A percentile compares a stretch with the other conserved stretches of the same genome.
Evolutionary conservation across 148 eudicot species (phyloP).

Genomic region (Cornus kousa): DNA sequence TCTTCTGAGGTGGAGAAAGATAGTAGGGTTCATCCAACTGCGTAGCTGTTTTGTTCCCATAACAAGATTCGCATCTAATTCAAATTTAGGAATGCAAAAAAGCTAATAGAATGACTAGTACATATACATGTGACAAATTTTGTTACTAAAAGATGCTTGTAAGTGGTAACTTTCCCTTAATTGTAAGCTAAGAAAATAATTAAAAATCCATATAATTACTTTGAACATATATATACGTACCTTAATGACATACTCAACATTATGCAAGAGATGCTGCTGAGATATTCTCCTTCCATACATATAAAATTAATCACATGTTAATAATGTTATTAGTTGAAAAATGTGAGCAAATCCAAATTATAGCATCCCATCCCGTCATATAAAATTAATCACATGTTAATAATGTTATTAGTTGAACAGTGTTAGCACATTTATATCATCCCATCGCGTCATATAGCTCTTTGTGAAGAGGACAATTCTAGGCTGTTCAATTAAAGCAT

Average conservation of each 20-base stretch:
- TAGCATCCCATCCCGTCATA: too few species aligned
- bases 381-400: background rate
- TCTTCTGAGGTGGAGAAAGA: background rate
- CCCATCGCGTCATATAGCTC: background rate
- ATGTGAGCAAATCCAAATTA: too few species aligned
- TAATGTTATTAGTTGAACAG: background rate
- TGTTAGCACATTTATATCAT: background rate
- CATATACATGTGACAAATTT: background rate
- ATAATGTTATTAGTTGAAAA: too few species aligned
- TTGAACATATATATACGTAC: too few species aligned
- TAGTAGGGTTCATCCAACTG: background rate
- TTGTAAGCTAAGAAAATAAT: too few species aligned
- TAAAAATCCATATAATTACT: background rate
- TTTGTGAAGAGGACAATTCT: background rate
- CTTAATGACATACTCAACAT: too few species aligned
- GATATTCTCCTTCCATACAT: background rate
- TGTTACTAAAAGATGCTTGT: background rate
- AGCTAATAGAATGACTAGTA: background rate
- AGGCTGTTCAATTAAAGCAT: too few species aligned
- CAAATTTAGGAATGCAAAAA: background rate
- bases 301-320: too few species aligned
- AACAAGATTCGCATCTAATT: background rate
- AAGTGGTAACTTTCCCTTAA: too few species aligned
- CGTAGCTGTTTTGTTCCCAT: too few species aligned
- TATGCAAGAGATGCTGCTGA: too few species aligned